Base-by-base conservation (phyloP, 345 rosid genomes). In the Iberis pinnata region DNA sequence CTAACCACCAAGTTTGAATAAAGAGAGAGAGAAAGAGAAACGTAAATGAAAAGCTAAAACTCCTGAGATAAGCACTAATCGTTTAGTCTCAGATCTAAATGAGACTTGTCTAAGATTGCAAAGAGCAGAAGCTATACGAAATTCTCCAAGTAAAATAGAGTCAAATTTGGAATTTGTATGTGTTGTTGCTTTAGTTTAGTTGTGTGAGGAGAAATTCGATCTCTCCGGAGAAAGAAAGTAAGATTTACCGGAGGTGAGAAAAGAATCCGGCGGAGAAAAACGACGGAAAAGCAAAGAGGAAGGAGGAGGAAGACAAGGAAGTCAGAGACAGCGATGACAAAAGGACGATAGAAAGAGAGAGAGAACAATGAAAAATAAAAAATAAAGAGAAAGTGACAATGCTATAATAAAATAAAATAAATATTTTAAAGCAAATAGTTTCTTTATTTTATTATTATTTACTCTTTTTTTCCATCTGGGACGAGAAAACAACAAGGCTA, bases 261-360 rank as follows among this genome's bases (percentile, higher is more conserved):
- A 20, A n/a, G n/a, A 25, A 39, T 39, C 63, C 62, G 53, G 59
- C 53, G 64, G 52, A 51, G 70, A 57, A 66, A 53, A 73, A 60
- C 61, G 72, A 57, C 64, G 48, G 48, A 18, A 17, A 33, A 61
- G 50, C 42, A 49, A 52, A 24, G 35, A 20, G 53, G 63, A 36
- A 58, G 51, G 41, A 56, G 63, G 54, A 57, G 31, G 52, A 50
- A 56, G 64, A 59, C 56, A 51, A 38, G 7, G 53, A 60, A 70
- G 68, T 58, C 76, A 56, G 73, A 64, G 56, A 43, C 63, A 58
- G 74, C 53, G 61, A 65, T 43, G 68, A 65, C 43, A 52, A 45
- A 17, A 33, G 43, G 55, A 31, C 25, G 29, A 15, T 11, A 40
- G 58, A 43, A 58, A 46, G 59, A 38, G 43, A 49, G 13, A 27